Conservation (phyloP, 768 basidiomycete genomes). For the Lactarius quietus region DNA sequence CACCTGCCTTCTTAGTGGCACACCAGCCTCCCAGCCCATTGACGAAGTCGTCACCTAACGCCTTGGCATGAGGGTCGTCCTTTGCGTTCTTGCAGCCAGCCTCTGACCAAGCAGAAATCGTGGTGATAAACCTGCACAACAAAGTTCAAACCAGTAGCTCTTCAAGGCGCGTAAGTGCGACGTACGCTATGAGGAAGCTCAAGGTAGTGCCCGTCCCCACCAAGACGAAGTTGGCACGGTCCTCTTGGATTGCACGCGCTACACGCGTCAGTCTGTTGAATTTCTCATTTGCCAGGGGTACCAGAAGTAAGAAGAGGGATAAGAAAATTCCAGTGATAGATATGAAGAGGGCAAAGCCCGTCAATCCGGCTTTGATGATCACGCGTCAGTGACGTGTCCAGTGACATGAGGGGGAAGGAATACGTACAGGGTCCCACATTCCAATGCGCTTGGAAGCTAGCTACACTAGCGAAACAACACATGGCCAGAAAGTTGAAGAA, state of each 20-base stretch:
- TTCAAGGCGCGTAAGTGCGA: constrained; percentile 26
- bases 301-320: constrained; percentile 65
- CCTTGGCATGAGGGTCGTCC: constrained; percentile 73
- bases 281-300: constrained; percentile 81
- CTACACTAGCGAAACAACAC: constrained; percentile 88
- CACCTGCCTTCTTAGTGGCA: constrained; percentile 86
- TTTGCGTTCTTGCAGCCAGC: constrained; percentile 82
- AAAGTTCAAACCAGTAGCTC: constrained; percentile 24
- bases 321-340: constrained; percentile 69
- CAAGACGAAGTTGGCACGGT: constrained; percentile 81
- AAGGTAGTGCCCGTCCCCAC: constrained; percentile 63
- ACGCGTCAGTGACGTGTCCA: constrained; percentile 4
- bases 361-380: constrained; percentile 84
- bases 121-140: constrained; percentile 57
- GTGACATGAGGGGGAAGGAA: constrained; percentile 1
- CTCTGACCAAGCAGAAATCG: constrained; percentile 85
- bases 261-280: constrained; percentile 76
- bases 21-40: constrained; percentile 78
- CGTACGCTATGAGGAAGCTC: constrained; percentile 75
- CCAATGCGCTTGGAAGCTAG: constrained; percentile 84
- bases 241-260: constrained; percentile 76
- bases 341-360: constrained; percentile 82
- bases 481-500: constrained; percentile 94
- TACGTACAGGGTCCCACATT: constrained; percentile 80
- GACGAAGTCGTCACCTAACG: constrained; percentile 60